phyloP scores from a whole-genome alignment of 306 rosid genomes.

The Mimosa bimucronata region DNA sequence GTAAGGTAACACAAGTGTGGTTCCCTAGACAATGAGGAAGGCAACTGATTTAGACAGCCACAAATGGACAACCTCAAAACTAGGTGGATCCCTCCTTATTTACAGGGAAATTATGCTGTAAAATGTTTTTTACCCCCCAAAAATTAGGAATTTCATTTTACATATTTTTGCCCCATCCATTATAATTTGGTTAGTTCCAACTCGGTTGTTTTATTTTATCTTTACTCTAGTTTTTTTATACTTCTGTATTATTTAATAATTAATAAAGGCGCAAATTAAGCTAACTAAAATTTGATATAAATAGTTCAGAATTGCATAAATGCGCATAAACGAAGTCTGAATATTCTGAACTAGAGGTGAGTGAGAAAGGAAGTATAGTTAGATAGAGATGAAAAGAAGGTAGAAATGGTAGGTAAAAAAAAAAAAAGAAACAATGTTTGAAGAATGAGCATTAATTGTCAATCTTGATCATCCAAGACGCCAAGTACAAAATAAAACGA shows the following conservation, averaged over 20 bases:
- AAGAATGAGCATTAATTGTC: background rate
- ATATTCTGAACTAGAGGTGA: background rate
- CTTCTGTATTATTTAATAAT: background rate
- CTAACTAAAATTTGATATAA: background rate
- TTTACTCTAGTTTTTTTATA: too few relatives aligned
- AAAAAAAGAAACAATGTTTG: slow-evolving; percentile 8
- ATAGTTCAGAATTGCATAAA: too few relatives aligned
- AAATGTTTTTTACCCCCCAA: background rate
- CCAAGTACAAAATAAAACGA: background rate
- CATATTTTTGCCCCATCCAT: background rate
- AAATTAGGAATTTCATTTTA: background rate
- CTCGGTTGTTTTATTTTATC: too few relatives aligned
- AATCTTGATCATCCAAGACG: background rate
- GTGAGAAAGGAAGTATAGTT: background rate
- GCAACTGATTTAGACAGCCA: slow-evolving; percentile 7
- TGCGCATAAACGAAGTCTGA: background rate
- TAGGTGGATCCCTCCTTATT: background rate
- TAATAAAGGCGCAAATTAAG: background rate
- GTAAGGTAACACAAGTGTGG: background rate
- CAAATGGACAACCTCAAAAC: background rate
- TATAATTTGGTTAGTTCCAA: background rate
- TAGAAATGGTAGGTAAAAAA: background rate
- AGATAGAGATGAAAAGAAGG: background rate
- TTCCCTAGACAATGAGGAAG: background rate
- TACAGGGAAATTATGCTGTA: background rate